A percentile compares a stretch with the other conserved stretches of the same genome.
phyloP scores from a whole-genome alignment of 495 filamentous ascomycete genomes.

The Penicillium odoratum region DNA sequence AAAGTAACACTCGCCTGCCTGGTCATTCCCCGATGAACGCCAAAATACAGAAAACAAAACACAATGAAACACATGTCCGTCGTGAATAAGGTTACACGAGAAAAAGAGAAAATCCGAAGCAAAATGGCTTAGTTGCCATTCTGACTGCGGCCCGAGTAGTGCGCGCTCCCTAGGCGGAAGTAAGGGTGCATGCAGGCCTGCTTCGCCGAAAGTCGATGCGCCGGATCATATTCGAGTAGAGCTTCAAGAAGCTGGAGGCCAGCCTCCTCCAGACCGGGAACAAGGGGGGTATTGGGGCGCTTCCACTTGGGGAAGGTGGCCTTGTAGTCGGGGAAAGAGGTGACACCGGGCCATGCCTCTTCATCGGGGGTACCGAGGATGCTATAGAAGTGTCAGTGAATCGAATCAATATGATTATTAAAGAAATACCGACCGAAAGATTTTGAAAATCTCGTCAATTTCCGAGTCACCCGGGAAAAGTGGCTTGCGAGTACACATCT shows the following conservation, averaged over 20 bases:
- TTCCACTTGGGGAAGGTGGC: slow-evolving; percentile 94
- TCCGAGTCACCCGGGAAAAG: slow-evolving; percentile 97
- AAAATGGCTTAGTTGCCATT: slow-evolving; percentile 42
- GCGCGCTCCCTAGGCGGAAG: slow-evolving; percentile 69
- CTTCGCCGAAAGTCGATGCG: slow-evolving; percentile 91
- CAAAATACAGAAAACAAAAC: slow-evolving; percentile 29
- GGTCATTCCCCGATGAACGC: slow-evolving; percentile 41
- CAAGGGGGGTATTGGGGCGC: slow-evolving; percentile 63
- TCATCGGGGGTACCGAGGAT: slow-evolving; percentile 91
- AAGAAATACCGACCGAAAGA: slow-evolving; percentile 71
- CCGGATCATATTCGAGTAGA: slow-evolving; percentile 93
- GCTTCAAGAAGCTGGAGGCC: slow-evolving; percentile 88
- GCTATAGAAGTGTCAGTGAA: slow-evolving; percentile 42
- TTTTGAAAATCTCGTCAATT: slow-evolving; percentile 99
- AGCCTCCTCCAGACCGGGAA: slow-evolving; percentile 65
- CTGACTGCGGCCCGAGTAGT: slow-evolving; percentile 47
- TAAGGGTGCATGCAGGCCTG: slow-evolving; percentile 91
- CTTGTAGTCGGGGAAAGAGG: slow-evolving; percentile 97
- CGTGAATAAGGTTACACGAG: slow-evolving; percentile 26
- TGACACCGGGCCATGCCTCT: slow-evolving; percentile 89
- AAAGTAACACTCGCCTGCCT: slow-evolving; percentile 34
- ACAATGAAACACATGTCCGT: slow-evolving; percentile 15
- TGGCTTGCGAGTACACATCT: slow-evolving; percentile 98
- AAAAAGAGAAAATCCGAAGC: slow-evolving; percentile 3
- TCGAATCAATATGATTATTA: not conserved